Evolutionary conservation across 2,329 filamentous ascomycete genomes (phyloP).

Genomic region (Seiridium unicorne): DNA sequence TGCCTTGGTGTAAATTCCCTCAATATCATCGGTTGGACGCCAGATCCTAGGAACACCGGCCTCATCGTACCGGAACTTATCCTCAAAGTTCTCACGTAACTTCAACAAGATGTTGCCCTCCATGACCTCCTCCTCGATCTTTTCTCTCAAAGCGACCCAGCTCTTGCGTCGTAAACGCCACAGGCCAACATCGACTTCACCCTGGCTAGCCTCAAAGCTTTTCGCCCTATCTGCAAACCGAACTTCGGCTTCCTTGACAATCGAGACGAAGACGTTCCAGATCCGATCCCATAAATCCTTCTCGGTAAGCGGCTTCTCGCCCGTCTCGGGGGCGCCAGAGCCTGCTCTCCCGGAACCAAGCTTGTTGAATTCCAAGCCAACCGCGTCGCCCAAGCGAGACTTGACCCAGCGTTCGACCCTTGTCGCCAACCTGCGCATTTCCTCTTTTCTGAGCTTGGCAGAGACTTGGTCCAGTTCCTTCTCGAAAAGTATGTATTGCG

Average conservation of each 20-base stretch:
- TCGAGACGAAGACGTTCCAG: conserved; percentile 80
- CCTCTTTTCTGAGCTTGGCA: conserved; percentile 80
- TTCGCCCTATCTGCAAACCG: conserved; percentile 85
- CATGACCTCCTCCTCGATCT: conserved; percentile 96
- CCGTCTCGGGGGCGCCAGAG: conserved; percentile 74
- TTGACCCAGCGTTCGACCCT: conserved; percentile 93
- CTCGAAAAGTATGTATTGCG: conserved; percentile 76
- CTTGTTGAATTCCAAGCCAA: conserved; percentile 94
- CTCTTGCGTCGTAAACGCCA: conserved; percentile 93
- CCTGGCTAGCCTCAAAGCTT: conserved; percentile 88
- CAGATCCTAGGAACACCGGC: conserved; percentile 93
- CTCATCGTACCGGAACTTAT: conserved; percentile 98
- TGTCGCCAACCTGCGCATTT: conserved; percentile 90
- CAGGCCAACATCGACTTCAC: conserved; percentile 87
- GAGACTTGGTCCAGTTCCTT: conserved; percentile 92
- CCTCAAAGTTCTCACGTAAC: conserved; percentile 96
- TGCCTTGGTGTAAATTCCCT: conserved; percentile 89
- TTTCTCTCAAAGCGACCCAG: conserved; percentile 85
- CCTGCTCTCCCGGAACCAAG: conserved; percentile 85
- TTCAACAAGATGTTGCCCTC: conserved; percentile 95
- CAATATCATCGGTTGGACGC: conserved; percentile 95
- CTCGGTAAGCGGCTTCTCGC: conserved; percentile 70
- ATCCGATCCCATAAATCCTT: conserved; percentile 95
- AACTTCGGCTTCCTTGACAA: conserved; percentile 80
- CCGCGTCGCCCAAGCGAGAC: conserved; percentile 79